These are phyloP conservation scores for Coniochaeta pulveracea DNA, from an alignment of 2,329 filamentous ascomycete species.

Conservation along the genomic window DNA sequence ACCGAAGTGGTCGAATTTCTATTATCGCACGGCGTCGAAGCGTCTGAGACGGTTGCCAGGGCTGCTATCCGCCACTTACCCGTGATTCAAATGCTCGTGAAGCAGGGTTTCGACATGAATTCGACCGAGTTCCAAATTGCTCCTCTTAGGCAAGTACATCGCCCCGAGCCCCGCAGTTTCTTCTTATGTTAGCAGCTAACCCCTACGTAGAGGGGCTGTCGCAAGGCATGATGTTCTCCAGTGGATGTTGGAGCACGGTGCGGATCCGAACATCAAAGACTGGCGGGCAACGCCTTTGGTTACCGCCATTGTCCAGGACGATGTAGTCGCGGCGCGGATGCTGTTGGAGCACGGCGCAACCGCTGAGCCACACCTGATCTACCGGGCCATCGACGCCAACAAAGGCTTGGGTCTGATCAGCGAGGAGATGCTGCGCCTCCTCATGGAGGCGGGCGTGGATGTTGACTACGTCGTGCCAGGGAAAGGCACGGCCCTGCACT, in stretches of 20 bases:
- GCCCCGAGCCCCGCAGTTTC: conserved; percentile 1
- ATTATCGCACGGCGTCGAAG: conserved; percentile 3
- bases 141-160: conserved; percentile 1
- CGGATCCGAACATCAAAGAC: conserved; percentile 2
- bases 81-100: conserved; percentile 2
- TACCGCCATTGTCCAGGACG: background rate
- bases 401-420: conserved; percentile 1
- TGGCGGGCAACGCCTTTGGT: background rate
- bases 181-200: conserved; percentile 3
- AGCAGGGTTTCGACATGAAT: conserved; percentile 4
- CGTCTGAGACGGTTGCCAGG: background rate
- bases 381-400: conserved; percentile 3
- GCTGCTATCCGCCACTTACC: background rate
- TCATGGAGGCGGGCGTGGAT: conserved; percentile 1
- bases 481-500: conserved; percentile 2
- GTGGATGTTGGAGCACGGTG: conserved; percentile 4
- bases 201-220: conserved; percentile 1
- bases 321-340: background rate
- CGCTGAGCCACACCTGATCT: conserved; percentile 3
- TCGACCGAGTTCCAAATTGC: conserved; percentile 1
- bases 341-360: conserved; percentile 3
- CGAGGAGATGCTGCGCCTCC: conserved; percentile 1
- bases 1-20: conserved; percentile 3
- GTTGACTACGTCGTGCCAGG: conserved; percentile 2
- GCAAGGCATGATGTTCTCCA: conserved; percentile 2